phyloP scores from a whole-genome alignment of 176 grass and related monocot species.

The Zea mays region Zm-B73-REFERENCE-NAM-5.0 NC_050099.1:29681501-29682000 shows the following conservation, averaged over 20 bases:
- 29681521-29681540: slow-evolving; percentile 57
- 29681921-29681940: slow-evolving; percentile 43
- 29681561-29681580: not conserved
- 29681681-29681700: slow-evolving; percentile 45
- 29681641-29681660: slow-evolving; percentile 78
- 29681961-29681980: slow-evolving; percentile 34
- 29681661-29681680: slow-evolving; percentile 74
- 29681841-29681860: not conserved
- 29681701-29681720: slow-evolving; percentile 84
- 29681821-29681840: too few species aligned
- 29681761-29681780: slow-evolving; percentile 57
- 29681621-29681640: slow-evolving; percentile 42
- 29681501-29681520: slow-evolving; percentile 41
- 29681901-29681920: slow-evolving; percentile 26
- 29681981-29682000: slow-evolving; percentile 33
- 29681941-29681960: slow-evolving; percentile 41
- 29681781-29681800: slow-evolving; percentile 5
- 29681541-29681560: slow-evolving; percentile 51
- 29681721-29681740: slow-evolving; percentile 69
- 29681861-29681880: not conserved
- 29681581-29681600: not conserved
- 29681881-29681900: not conserved
- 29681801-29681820: too few species aligned
- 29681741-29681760: slow-evolving; percentile 90
- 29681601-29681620: not conserved